phyloP scores from a whole-genome alignment of 1,139 yeast genomes.

The Casaregolazyma suthepensis region DNA sequence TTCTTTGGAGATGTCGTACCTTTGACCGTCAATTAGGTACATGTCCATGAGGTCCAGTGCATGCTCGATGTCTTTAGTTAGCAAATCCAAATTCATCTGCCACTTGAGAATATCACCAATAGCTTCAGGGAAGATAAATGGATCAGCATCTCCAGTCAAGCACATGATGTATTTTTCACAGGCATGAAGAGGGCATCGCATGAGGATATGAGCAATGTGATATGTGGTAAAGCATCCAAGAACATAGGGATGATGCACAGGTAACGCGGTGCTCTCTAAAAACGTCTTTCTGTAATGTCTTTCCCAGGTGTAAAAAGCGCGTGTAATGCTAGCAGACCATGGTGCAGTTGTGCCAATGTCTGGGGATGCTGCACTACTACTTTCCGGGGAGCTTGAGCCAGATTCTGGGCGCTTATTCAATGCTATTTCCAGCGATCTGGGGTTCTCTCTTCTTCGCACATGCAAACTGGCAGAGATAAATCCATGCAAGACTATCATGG shows the following conservation, averaged over 20 bases:
- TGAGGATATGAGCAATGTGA: slow-evolving; percentile 24
- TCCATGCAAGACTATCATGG: slow-evolving; percentile 26
- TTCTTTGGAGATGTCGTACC: slow-evolving; percentile 23
- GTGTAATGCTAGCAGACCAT: slow-evolving; percentile 21
- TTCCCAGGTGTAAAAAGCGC: slow-evolving; percentile 24
- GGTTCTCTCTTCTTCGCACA: slow-evolving; percentile 19
- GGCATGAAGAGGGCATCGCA: background rate
- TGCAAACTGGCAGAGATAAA: slow-evolving; percentile 25
- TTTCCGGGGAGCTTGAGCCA: background rate
- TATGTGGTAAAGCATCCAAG: slow-evolving; percentile 25
- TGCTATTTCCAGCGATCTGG: background rate
- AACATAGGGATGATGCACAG: slow-evolving; percentile 24
- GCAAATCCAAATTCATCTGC: background rate
- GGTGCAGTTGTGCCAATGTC: background rate
- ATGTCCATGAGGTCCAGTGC: slow-evolving; percentile 25
- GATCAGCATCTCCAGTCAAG: background rate
- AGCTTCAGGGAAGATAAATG: background rate
- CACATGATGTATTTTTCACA: background rate
- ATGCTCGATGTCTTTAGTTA: slow-evolving; percentile 18
- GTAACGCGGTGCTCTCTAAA: slow-evolving; percentile 20
- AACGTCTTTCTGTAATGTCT: slow-evolving; percentile 22
- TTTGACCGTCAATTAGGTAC: slow-evolving; percentile 20
- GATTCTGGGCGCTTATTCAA: background rate
- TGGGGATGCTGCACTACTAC: no score
- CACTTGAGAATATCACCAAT: background rate